Evolutionary conservation across 73 alveolate species (phyloP), one percentile per base, ranked within the genome.

Genomic region (Paramecium sonneborni): DNA sequence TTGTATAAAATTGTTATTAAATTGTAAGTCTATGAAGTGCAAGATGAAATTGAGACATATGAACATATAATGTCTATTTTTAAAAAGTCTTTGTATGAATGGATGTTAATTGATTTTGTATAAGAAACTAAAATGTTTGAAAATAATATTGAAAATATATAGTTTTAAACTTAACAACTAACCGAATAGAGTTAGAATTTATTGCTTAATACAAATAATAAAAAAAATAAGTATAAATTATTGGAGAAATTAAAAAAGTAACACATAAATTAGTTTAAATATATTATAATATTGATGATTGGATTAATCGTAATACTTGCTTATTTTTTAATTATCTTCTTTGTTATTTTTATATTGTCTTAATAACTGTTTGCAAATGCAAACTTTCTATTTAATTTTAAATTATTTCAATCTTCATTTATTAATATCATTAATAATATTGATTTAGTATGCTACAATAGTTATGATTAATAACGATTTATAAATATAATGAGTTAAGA

Each of bases 41-140:
- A 72, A 35, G 55, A 35, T 72, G 86, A 72, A 72, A 72, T 72
- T 72, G 86, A 72, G 26, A 35, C 58, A 15, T 72, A 72, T 72
- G 86, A 72, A 15, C 24, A 72, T 15, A 21, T 72, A 0, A 1
- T 15, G 26, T 28, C 32, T 9, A 35, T 35, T 12, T 72, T 72
- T n/a, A 35, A 72, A 72, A 38, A 35, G 32, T 72, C 86, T 32
- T 10, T 72, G 5, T 72, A 72, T 20, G 86, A 72, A 72, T 72
- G 86, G 86, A 72, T 72, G 86, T 11, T 38, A 28, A 35, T 72
- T 4, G 86, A 72, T 72, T 72, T 72, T 72, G 57, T 72, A 20
- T 72, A 72, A 72, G 84, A 62, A 62, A 62, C 84, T 0, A 26
- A 44, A 62, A 62, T 62, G 84, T 62, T 62, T 12, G 84, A 62